These are phyloP conservation scores for Exidia glandulosa DNA, from an alignment of 768 basidiomycete genomes.

Conservation along the genomic window DNA sequence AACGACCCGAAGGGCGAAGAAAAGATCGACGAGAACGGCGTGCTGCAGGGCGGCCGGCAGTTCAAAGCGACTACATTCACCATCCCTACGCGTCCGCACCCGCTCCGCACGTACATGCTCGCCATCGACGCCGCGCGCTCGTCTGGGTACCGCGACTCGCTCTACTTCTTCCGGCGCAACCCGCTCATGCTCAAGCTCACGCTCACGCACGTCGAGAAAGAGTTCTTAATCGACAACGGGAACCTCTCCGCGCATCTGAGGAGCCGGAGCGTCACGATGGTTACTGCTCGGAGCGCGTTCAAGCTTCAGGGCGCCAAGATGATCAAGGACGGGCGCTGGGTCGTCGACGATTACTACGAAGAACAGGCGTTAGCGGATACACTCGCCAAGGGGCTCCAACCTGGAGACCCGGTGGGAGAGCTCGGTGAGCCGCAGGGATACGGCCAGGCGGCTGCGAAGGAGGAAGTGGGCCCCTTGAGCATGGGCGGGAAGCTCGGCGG, in stretches of 20 bases:
- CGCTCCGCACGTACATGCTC: constrained; percentile 81
- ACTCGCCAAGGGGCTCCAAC: constrained; percentile 66
- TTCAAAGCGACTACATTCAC: constrained; percentile 86
- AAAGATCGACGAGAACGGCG: constrained; percentile 82
- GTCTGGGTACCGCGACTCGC: constrained; percentile 90
- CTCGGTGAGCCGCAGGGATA: constrained; percentile 61
- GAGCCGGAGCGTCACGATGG: constrained; percentile 86
- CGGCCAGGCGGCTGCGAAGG: constrained; percentile 29
- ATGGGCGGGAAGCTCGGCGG: no score
- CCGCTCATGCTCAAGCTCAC: constrained; percentile 83
- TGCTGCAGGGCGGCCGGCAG: constrained; percentile 69
- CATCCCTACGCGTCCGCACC: constrained; percentile 67
- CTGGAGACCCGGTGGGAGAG: constrained; percentile 76
- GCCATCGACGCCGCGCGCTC: constrained; percentile 96
- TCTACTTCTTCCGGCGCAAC: constrained; percentile 96
- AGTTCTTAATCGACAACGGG: constrained; percentile 78
- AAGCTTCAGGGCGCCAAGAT: constrained; percentile 91
- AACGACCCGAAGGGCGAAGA: constrained; percentile 80
- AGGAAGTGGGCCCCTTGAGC: no score
- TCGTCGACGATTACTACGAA: constrained; percentile 94
- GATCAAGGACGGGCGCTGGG: constrained; percentile 82
- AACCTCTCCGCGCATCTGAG: constrained; percentile 82
- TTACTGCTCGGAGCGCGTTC: constrained; percentile 86
- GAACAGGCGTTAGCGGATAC: constrained; percentile 69
- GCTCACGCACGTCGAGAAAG: constrained; percentile 84